Evolutionary conservation across 345 rosid species (phyloP).

Genomic region (Eucalyptus caleyi): DNA sequence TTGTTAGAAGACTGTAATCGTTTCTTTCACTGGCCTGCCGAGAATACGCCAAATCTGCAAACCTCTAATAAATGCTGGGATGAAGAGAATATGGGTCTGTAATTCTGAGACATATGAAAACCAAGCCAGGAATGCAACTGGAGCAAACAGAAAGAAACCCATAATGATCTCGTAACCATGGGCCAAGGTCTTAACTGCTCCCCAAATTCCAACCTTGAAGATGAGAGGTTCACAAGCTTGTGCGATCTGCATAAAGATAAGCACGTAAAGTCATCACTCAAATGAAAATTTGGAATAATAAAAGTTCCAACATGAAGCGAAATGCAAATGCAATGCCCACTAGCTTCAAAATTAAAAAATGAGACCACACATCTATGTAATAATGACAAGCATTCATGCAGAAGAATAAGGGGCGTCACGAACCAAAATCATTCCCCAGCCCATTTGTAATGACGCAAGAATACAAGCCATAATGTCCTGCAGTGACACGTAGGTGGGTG

Average conservation of each 20-base stretch:
- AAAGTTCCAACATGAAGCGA: background rate
- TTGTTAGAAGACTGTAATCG: too few species aligned
- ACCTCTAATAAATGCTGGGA: slow-evolving; percentile 98
- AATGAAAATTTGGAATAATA: background rate
- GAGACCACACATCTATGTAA: background rate
- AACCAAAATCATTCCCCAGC: slow-evolving; percentile 98
- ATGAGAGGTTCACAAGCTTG: slow-evolving; percentile 83
- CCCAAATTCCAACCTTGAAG: slow-evolving; percentile 75
- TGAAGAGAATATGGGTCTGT: slow-evolving; percentile 96
- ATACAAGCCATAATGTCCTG: slow-evolving; percentile 81
- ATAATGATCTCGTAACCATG: slow-evolving; percentile 91
- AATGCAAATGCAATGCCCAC: background rate
- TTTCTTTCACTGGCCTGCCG: too few species aligned
- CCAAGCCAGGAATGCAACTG: slow-evolving; percentile 98
- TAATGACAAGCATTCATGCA: background rate
- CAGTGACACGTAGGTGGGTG: slow-evolving; percentile 76
- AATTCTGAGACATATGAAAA: slow-evolving; percentile 94
- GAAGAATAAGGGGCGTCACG: background rate
- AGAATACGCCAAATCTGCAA: slow-evolving; percentile 36
- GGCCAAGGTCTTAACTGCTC: slow-evolving; percentile 74
- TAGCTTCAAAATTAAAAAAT: background rate
- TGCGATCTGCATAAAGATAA: slow-evolving; percentile 44
- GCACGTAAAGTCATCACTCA: background rate
- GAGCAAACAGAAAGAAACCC: slow-evolving; percentile 91
- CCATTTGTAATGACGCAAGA: slow-evolving; percentile 95